Base-by-base conservation (phyloP, 306 rosid genomes). In the Bauhinia variegata region DNA sequence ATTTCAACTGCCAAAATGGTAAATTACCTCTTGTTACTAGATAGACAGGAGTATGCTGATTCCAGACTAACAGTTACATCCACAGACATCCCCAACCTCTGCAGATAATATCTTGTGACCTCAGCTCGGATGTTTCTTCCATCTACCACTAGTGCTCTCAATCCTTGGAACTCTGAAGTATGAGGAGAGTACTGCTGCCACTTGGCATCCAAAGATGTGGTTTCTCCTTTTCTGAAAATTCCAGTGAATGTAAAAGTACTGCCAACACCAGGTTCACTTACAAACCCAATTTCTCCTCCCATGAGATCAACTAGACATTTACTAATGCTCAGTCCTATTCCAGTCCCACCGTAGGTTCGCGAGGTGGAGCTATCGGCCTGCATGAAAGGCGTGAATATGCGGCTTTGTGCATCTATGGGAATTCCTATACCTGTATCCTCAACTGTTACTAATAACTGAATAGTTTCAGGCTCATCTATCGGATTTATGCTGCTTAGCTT, bases 391-490 rank as follows among this genome's bases (percentile, higher is more conserved):
- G 87, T 88, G 70, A 95, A 95, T 54, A 95, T 90, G 58, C 89
- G 90, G 75, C 60, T 57, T 80, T 90, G 97, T 43, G 95, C 99
- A 1, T 85, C 82, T 12, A 17, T 65, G 15, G 92, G 97, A 77
- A 95, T 95, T 71, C 99, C 97, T n/a, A 91, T 86, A 18, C 99
- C 96, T 16, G 99, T 95, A 85, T 95, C 99, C 83, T 95, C 99
- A 57, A 95, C 95, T 4, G 91, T 95, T 63, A 90, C 82, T 2
- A 95, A 83, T 62, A 95, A 62, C 54, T 78, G 84, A 72, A 90
- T 71, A 62, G 44, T 75, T 75, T 79, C 87, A 23, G 89, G 72
- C 41, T 79, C 86, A 58, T 81, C 84, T 67, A 46, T 7, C 11
- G 60, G 38, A 61, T 78, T 53, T 53, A 50, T 38, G 68, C 74